Evolutionary conservation across 2,329 filamentous ascomycete species (phyloP).

Genomic region (Bipolaris cookei): DNA sequence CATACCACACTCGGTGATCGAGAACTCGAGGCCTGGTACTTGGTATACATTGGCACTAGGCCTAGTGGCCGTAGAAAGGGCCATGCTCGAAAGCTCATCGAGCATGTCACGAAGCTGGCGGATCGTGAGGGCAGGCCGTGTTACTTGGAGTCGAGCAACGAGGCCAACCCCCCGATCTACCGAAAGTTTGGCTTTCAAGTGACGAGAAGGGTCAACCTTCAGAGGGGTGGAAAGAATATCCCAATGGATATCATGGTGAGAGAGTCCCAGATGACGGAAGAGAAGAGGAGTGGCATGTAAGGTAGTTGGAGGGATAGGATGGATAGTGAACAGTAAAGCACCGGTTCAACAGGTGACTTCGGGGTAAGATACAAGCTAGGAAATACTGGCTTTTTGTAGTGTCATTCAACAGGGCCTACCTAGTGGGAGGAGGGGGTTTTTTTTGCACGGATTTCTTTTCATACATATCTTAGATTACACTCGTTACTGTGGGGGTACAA

Average conservation of each 20-base stretch:
- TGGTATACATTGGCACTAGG: constrained; percentile 82
- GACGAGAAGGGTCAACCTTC: constrained; percentile 67
- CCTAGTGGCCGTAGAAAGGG: constrained; percentile 73
- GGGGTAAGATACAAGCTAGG: not conserved
- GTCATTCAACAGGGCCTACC: constrained; percentile 34
- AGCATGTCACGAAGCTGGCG: constrained; percentile 69
- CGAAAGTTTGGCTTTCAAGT: constrained; percentile 75
- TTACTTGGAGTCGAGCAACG: constrained; percentile 80
- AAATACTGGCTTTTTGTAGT: not conserved
- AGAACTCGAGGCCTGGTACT: constrained; percentile 75
- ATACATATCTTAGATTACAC: constrained; percentile 5
- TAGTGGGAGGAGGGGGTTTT: too few species aligned
- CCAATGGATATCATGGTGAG: constrained; percentile 81
- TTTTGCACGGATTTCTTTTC: not conserved
- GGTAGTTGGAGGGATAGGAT: not conserved
- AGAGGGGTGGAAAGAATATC: constrained; percentile 64
- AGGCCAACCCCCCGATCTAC: constrained; percentile 73
- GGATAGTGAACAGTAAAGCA: constrained; percentile 11
- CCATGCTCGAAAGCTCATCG: constrained; percentile 73
- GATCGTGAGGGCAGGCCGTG: constrained; percentile 71
- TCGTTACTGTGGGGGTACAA: not conserved
- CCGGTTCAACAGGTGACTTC: constrained; percentile 34
- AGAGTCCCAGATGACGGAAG: constrained; percentile 59
- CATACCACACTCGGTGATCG: constrained; percentile 69
- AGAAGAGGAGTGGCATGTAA: constrained; percentile 30